Conservation (phyloP, 257 asterid species). For the Verbena officinalis region DNA sequence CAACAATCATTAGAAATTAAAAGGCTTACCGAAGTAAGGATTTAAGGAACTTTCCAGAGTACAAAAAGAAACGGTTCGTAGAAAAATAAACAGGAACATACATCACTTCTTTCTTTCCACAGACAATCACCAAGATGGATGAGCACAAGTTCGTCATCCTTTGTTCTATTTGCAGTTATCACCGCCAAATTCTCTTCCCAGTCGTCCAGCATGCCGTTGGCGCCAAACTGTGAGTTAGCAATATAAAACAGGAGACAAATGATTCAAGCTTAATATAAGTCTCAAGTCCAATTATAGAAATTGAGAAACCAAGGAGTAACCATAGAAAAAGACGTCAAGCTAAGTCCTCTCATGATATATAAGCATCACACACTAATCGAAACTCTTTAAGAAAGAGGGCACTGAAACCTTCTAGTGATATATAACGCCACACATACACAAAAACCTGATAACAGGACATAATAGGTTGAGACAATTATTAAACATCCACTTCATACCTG, state of each 20-base stretch:
- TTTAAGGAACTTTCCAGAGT: slow-evolving; percentile 24
- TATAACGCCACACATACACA: not conserved
- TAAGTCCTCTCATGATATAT: not conserved
- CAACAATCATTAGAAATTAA: slow-evolving; percentile 19
- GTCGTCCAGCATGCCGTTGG: slow-evolving; percentile 82
- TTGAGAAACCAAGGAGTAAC: not conserved
- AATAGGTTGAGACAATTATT: not conserved
- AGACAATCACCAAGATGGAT: slow-evolving; percentile 96
- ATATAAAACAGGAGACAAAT: slow-evolving; percentile 19
- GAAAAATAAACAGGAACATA: slow-evolving; percentile 44
- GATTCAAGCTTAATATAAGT: slow-evolving; percentile 16
- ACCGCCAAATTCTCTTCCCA: slow-evolving; percentile 99
- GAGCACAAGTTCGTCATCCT: slow-evolving; percentile 95
- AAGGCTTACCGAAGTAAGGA: slow-evolving; percentile 20
- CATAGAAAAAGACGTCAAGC: not conserved
- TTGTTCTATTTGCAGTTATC: slow-evolving; percentile 92
- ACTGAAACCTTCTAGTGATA: not conserved
- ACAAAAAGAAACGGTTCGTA: not conserved
- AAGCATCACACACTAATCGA: slow-evolving; percentile 4
- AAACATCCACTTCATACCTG: slow-evolving; percentile 58
- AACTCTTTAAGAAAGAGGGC: slow-evolving; percentile 7
- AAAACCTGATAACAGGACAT: slow-evolving; percentile 4
- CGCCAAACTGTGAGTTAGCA: slow-evolving; percentile 53
- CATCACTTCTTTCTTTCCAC: slow-evolving; percentile 95
- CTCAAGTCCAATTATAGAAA: not conserved